A percentile compares a stretch with the other conserved stretches of the same genome.
Conservation (phyloP, 495 filamentous ascomycete species). For the Saxophila tyrrhenica region DNA sequence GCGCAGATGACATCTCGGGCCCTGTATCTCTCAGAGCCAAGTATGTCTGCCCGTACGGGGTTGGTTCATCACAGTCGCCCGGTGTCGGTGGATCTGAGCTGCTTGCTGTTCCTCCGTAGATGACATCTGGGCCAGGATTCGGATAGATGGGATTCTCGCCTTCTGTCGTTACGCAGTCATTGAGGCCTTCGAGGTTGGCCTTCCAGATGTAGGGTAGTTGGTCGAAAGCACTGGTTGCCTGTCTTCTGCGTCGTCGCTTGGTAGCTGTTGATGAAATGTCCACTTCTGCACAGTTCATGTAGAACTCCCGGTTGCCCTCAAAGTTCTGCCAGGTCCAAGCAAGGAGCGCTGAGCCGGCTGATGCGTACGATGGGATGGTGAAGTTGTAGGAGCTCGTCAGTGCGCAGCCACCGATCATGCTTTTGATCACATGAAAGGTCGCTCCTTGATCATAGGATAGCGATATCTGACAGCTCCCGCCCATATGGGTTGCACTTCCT, state of each 20-base stretch:
- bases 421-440: conserved; percentile 54
- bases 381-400: conserved; percentile 43
- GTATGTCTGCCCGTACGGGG: conserved; percentile 12
- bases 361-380: conserved; percentile 49
- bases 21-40: not conserved
- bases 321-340: conserved; percentile 55
- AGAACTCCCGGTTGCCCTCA: conserved; percentile 57
- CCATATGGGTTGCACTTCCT: conserved; percentile 48
- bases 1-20: no score
- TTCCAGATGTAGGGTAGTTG: conserved; percentile 46
- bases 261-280: conserved; percentile 31
- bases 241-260: conserved; percentile 11
- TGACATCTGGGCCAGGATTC: conserved; percentile 57
- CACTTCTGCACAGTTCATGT: conserved; percentile 56
- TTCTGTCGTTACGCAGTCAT: conserved; percentile 42
- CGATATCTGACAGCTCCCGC: conserved; percentile 54
- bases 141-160: conserved; percentile 53
- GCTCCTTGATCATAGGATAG: conserved; percentile 52
- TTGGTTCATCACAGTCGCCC: conserved; percentile 8
- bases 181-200: conserved; percentile 42
- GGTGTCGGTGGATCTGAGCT: conserved; percentile 11
- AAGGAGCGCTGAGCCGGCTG: conserved; percentile 48
- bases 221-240: conserved; percentile 30
- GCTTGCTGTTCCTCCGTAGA: conserved; percentile 21
- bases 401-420: conserved; percentile 53